Conservation (phyloP, 2,329 filamentous ascomycete species). For the Tolypocladium paradoxum region DNA sequence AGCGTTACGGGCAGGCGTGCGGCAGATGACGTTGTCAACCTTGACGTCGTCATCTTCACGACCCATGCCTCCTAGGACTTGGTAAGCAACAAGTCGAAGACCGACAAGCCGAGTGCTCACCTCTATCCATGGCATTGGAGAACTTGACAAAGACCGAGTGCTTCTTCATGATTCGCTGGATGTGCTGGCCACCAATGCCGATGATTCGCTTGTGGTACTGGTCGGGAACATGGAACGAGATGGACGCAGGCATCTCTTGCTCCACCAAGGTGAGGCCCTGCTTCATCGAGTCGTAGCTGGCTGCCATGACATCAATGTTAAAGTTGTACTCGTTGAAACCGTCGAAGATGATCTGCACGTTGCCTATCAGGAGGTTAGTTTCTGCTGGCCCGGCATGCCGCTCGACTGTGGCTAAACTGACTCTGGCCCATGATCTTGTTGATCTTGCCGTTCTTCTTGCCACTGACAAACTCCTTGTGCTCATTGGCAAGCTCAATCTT, state of each 20-base stretch:
- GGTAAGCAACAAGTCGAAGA: constrained; percentile 14
- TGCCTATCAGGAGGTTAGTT: constrained; percentile 39
- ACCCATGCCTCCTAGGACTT: constrained; percentile 48
- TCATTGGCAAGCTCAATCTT: constrained; percentile 99
- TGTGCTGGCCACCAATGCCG: constrained; percentile 94
- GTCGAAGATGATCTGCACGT: constrained; percentile 98
- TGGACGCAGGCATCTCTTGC: constrained; percentile 97
- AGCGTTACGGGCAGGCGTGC: constrained; percentile 91
- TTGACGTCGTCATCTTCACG: constrained; percentile 98
- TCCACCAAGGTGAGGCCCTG: constrained; percentile 87
- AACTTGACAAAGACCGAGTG: constrained; percentile 99
- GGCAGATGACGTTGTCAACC: constrained; percentile 97
- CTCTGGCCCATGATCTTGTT: constrained; percentile 99
- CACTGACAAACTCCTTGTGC: constrained; percentile 98
- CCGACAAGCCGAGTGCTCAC: constrained; percentile 20
- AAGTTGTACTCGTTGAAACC: constrained; percentile 99
- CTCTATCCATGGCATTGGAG: constrained; percentile 96
- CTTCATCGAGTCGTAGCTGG: constrained; percentile 88
- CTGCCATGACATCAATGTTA: constrained; percentile 94
- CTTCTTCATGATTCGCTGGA: constrained; percentile 99
- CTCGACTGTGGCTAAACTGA: constrained; percentile 4
- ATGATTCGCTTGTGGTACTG: constrained; percentile 99
- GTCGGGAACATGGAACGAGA: constrained; percentile 97
- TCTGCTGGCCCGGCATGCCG: not conserved
- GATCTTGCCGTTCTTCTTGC: constrained; percentile 99